phyloP scores from a whole-genome alignment of 176 grass and related monocot species.

The Phyllostachys edulis region DNA sequence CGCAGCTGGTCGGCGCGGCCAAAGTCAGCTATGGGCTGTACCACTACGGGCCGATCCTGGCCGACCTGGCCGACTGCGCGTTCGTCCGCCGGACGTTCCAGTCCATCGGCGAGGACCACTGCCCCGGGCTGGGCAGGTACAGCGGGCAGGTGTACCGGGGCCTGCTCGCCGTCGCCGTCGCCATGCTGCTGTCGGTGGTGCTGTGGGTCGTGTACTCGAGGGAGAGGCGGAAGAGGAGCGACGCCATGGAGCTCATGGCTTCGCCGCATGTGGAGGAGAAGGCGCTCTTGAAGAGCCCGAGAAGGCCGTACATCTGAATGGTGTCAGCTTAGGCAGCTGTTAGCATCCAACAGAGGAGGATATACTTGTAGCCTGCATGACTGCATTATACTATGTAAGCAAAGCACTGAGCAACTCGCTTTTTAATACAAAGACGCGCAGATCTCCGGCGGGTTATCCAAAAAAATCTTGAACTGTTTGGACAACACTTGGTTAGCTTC shows the following conservation, averaged over 20 bases:
- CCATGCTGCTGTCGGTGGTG: slow-evolving; percentile 35
- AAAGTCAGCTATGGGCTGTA: slow-evolving; percentile 51
- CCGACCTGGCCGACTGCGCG: slow-evolving; percentile 46
- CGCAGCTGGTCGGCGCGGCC: slow-evolving; percentile 39
- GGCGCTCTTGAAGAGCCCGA: slow-evolving; percentile 24
- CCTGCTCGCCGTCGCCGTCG: slow-evolving; percentile 33
- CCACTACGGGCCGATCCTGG: slow-evolving; percentile 41
- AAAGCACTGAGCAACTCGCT: not conserved
- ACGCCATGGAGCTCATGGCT: slow-evolving; percentile 8
- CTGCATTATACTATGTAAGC: not conserved
- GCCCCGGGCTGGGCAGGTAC: slow-evolving; percentile 43
- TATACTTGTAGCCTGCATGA: not conserved
- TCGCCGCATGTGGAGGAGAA: slow-evolving; percentile 26
- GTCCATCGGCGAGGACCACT: slow-evolving; percentile 36
- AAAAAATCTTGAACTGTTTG: no score
- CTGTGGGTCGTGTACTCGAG: slow-evolving; percentile 46
- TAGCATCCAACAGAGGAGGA: not conserved
- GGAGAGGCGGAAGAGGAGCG: slow-evolving; percentile 37
- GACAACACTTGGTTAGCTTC: no score
- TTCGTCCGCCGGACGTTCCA: slow-evolving; percentile 53
- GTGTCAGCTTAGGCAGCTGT: not conserved
- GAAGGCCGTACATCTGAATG: slow-evolving; percentile 23
- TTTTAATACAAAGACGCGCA: no score
- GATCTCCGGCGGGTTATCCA: no score
- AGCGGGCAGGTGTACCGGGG: slow-evolving; percentile 53